These are phyloP conservation scores for Syzygium syzygioides DNA, from an alignment of 441 rosid genomes.

Conservation along the genomic window DNA sequence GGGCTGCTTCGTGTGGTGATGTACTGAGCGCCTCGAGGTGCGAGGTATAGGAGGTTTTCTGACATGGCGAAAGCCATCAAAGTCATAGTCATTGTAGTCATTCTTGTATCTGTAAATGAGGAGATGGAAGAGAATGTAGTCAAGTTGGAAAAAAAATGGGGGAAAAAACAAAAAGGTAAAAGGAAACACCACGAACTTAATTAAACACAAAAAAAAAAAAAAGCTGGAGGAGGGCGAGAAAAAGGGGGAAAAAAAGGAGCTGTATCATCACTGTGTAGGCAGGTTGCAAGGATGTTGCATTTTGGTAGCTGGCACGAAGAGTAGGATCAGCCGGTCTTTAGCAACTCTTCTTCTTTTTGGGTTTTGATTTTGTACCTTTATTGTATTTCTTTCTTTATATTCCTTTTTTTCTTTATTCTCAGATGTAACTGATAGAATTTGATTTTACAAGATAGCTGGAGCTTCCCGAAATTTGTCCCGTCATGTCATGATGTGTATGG, in stretches of 20 bases:
- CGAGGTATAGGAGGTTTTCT: conserved; percentile 31
- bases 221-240: conserved; percentile 10
- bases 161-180: not conserved
- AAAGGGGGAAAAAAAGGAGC: not conserved
- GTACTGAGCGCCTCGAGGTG: conserved; percentile 37
- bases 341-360: conserved; percentile 18
- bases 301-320: conserved; percentile 30
- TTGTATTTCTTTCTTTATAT: conserved; percentile 24
- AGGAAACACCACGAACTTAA: not conserved
- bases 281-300: conserved; percentile 31
- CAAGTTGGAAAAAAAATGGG: not conserved
- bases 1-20: conserved; percentile 90
- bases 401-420: conserved; percentile 13
- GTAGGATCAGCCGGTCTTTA: conserved; percentile 15
- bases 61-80: conserved; percentile 17
- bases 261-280: conserved; percentile 3
- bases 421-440: conserved; percentile 57
- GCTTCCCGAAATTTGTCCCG: not conserved
- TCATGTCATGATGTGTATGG: not conserved
- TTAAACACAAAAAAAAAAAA: not conserved
- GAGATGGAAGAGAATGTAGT: conserved; percentile 38
- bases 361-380: conserved; percentile 38
- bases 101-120: conserved; percentile 55
- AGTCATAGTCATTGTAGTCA: conserved; percentile 25
- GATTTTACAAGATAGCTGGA: conserved; percentile 7